Percentiles rank a stretch among this genome's conserved stretches.
Evolutionary conservation across 1,139 yeast genomes (phyloP).

Genomic region (Suhomyces atakaporum): DNA sequence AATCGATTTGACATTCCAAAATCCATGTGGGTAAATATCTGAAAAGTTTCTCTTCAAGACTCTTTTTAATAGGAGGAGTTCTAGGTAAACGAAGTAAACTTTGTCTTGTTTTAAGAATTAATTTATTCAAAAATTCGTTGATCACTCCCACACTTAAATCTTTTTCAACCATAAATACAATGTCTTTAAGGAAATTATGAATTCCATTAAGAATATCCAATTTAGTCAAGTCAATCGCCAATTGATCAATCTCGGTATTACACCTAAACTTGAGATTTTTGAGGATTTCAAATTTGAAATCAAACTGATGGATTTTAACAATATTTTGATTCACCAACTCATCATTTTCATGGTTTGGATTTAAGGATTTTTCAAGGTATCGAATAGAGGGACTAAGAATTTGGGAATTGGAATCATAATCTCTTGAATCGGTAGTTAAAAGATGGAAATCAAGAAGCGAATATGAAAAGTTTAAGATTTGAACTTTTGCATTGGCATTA

Average conservation of each 20-base stretch:
- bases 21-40: conserved; percentile 51
- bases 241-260: conserved; percentile 24
- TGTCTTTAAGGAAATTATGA: conserved; percentile 29
- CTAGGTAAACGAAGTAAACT: conserved; percentile 1
- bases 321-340: conserved; percentile 17
- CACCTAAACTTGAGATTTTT: conserved; percentile 34
- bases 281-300: conserved; percentile 28
- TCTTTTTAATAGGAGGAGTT: background rate
- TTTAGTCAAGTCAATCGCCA: conserved; percentile 31
- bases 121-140: conserved; percentile 31
- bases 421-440: conserved; percentile 35
- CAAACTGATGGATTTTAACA: conserved; percentile 24
- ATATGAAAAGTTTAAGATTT: conserved; percentile 38
- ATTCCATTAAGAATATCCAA: conserved; percentile 37
- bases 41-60: conserved; percentile 30
- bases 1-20: conserved; percentile 33
- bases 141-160: conserved; percentile 34
- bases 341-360: conserved; percentile 2
- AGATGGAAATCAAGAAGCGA: conserved; percentile 42
- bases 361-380: conserved; percentile 30
- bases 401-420: conserved; percentile 40
- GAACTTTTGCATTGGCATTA: conserved; percentile 21
- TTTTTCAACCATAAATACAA: conserved; percentile 28
- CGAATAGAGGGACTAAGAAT: conserved; percentile 36
- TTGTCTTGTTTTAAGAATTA: conserved; percentile 20